Evolutionary conservation across 2,329 filamentous ascomycete genomes (phyloP).

Genomic region (Hypoxylon rubiginosum): DNA sequence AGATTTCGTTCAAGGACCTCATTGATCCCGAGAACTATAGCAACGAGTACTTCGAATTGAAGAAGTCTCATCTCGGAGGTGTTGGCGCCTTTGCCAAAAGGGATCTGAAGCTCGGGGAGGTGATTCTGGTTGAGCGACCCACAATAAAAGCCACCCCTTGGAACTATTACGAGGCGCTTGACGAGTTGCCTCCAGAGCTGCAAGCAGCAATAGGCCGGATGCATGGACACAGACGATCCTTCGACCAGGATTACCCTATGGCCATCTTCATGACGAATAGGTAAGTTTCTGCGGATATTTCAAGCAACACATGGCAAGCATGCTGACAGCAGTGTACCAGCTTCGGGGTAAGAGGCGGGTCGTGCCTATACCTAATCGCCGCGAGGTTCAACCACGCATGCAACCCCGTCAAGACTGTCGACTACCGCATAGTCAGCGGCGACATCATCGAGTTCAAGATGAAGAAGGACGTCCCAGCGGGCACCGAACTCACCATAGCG

Average conservation of each 20-base stretch:
- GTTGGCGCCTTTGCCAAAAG: constrained; percentile 62
- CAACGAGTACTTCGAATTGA: constrained; percentile 59
- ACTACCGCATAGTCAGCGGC: constrained; percentile 50
- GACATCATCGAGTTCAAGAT: constrained; percentile 59
- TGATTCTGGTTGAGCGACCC: constrained; percentile 61
- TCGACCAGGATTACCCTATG: constrained; percentile 50
- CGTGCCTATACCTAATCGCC: constrained; percentile 63
- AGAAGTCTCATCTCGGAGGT: constrained; percentile 58
- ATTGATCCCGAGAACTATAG: constrained; percentile 38
- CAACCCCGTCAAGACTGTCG: constrained; percentile 56
- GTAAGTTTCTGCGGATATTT: constrained; percentile 51
- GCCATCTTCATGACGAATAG: constrained; percentile 62
- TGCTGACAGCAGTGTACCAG: constrained; percentile 17
- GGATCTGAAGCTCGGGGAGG: constrained; percentile 55
- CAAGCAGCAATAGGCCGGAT: constrained; percentile 56
- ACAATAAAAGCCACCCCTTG: constrained; percentile 54
- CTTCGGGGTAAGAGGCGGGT: constrained; percentile 34
- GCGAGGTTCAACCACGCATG: constrained; percentile 73
- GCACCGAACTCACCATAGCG: constrained; percentile 65
- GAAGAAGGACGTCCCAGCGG: constrained; percentile 54
- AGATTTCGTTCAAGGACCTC: constrained; percentile 16
- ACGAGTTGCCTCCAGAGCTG: constrained; percentile 50
- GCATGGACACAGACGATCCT: constrained; percentile 51
- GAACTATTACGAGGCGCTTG: constrained; percentile 55
- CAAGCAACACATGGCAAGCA: background rate